Base-by-base conservation (phyloP, 148 eudicot species). In the Camellia granthamiana region DNA sequence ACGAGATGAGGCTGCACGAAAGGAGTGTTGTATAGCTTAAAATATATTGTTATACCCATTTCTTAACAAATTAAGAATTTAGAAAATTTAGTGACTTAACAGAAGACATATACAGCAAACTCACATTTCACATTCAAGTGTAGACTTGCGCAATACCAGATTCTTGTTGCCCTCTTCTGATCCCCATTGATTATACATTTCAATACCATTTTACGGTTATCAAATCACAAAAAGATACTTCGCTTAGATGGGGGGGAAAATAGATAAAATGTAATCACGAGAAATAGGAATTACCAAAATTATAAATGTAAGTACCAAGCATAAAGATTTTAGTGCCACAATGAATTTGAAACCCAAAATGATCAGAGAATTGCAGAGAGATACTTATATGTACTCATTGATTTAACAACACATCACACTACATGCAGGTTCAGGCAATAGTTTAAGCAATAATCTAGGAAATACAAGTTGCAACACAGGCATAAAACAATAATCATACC, bases 401-500 rank as follows among this genome's bases (percentile, higher is more conserved):
- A 75, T 75, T 19, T 47, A 14, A 75, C 66, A 63, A 19, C 30
- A 46, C 19, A 43, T 63, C 18, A 63, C 4, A 46, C 46, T 59
- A 14, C 7, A 68, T 44, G 41, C 69, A 76, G 30, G 46, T 46
- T 51, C 30, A 1, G 71, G 49, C 49, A 65, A 77, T 44, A 74
- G 61, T 4, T 46, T 47, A 62, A 62, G 18, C 18, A 65, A 52
- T 18, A 49, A 49, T 52, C 30, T 0, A 51, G 49, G 7, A 8
- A 42, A 49, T 77, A 15, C 51, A 14, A 16, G 49, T 49, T 30
- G 13, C 1, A 5, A 66, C 47, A n/a, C 21, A 65, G 66, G 60
- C 60, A 77, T 61, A 61, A 58, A 52, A 56, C 13, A 30, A 59
- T n/a, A 18, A 76, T 44, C 75, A 70, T 82, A 75, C 86, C 80